phyloP scores from a whole-genome alignment of 768 basidiomycete species.

The Leccinum arenicola region DNA sequence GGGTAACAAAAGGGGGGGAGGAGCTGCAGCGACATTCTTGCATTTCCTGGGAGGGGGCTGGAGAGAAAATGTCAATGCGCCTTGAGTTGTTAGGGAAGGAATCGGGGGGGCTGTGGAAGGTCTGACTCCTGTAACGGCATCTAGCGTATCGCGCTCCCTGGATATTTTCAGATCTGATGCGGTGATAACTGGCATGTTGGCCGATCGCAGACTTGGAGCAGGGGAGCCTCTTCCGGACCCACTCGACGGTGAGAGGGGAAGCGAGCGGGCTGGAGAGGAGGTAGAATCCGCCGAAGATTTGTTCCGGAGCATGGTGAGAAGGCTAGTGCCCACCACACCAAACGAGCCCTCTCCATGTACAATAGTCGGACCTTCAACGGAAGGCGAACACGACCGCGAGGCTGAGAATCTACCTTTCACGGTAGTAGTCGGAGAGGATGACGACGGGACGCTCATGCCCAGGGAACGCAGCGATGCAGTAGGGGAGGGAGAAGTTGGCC shows the following conservation, averaged over 20 bases:
- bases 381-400: slow-evolving; percentile 27
- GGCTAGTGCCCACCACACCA: slow-evolving; percentile 49
- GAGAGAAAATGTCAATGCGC: slow-evolving; percentile 31
- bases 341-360: slow-evolving; percentile 53
- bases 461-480: slow-evolving; percentile 29
- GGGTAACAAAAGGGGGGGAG: neutral
- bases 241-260: slow-evolving; percentile 28
- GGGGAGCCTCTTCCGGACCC: slow-evolving; percentile 20
- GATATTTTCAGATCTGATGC: slow-evolving; percentile 39
- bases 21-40: slow-evolving; percentile 16
- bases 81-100: slow-evolving; percentile 30
- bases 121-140: slow-evolving; percentile 5
- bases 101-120: slow-evolving; percentile 20
- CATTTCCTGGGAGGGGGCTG: slow-evolving; percentile 33
- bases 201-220: slow-evolving; percentile 26
- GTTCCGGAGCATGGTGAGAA: slow-evolving; percentile 50
- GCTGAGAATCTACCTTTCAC: slow-evolving; percentile 25
- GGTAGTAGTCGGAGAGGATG: slow-evolving; percentile 13
- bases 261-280: slow-evolving; percentile 29
- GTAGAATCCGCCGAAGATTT: slow-evolving; percentile 33
- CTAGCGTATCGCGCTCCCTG: slow-evolving; percentile 33
- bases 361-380: slow-evolving; percentile 45
- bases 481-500: slow-evolving; percentile 28
- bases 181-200: slow-evolving; percentile 18
- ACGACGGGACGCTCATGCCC: slow-evolving; percentile 17